Evolutionary conservation across 129 eudicot genomes (phyloP).

Genomic region (Sambucus nigra): DNA sequence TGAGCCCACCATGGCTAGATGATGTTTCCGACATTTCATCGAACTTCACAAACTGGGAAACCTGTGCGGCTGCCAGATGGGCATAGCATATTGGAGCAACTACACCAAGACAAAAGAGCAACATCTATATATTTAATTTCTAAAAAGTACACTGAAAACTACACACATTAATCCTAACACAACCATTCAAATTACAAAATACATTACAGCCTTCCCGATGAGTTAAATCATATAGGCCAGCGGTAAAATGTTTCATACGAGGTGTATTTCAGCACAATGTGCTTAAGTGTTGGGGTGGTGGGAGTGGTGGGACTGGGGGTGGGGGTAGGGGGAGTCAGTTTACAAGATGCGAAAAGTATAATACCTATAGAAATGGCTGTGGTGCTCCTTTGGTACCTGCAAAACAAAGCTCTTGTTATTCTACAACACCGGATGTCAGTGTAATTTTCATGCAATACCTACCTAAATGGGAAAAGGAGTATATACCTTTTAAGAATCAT

Average conservation of each 20-base stretch:
- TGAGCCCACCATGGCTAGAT: conserved; percentile 52
- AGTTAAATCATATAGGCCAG: too few species aligned
- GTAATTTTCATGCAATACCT: too few species aligned
- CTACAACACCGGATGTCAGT: background rate
- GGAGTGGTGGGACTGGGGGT: too few species aligned
- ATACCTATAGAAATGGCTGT: conserved; percentile 55
- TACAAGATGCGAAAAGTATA: background rate
- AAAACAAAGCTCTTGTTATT: background rate
- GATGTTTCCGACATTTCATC: conserved; percentile 59
- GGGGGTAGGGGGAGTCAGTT: too few species aligned
- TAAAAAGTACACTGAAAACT: background rate
- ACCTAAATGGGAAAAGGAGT: too few species aligned
- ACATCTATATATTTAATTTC: too few species aligned
- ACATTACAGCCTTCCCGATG: too few species aligned
- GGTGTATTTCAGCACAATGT: too few species aligned
- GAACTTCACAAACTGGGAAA: conserved; percentile 65
- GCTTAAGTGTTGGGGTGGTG: too few species aligned
- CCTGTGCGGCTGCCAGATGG: conserved; percentile 69
- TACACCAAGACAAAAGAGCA: conserved; percentile 7
- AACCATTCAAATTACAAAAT: background rate
- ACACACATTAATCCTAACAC: background rate
- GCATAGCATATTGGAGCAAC: conserved; percentile 79
- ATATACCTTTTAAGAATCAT: too few species aligned
- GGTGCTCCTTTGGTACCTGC: conserved; percentile 54
- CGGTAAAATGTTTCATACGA: too few species aligned